phyloP scores from a whole-genome alignment of 176 grass and related monocot species.

The Ensete ventricosum region DNA sequence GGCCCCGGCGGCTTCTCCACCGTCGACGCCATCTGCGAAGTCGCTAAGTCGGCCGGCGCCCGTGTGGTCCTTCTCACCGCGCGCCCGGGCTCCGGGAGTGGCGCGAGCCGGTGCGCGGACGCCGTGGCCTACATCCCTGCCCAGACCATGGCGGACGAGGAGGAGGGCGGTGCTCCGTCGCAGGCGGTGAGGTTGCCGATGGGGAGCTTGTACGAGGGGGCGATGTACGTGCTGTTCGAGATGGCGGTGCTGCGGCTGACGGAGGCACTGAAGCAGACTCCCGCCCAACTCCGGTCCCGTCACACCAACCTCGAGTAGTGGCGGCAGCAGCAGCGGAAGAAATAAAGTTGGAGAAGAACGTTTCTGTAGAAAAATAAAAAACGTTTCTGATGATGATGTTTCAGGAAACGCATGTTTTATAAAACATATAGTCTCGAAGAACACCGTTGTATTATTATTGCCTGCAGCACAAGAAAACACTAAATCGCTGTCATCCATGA shows the following conservation, averaged over 20 bases:
- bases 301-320: conserved; percentile 26
- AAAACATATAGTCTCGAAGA: no score
- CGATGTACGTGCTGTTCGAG: conserved; percentile 93
- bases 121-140: conserved; percentile 50
- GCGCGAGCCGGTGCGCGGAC: conserved; percentile 38
- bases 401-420: no score
- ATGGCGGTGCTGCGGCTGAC: conserved; percentile 66
- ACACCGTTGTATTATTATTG: no score
- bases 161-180: not conserved
- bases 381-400: no score
- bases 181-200: conserved; percentile 60
- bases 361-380: no score
- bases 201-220: conserved; percentile 90
- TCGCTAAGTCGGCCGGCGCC: conserved; percentile 39
- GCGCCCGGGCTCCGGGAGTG: conserved; percentile 22
- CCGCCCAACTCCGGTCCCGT: conserved; percentile 47
- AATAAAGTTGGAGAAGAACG: no score
- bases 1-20: conserved; percentile 78
- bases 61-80: conserved; percentile 75
- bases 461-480: no score
- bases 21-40: conserved; percentile 75
- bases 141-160: conserved; percentile 77
- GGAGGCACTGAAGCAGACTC: conserved; percentile 35
- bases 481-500: no score
- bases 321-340: not conserved